Evolutionary conservation across 345 rosid species (phyloP).

Genomic region (Citrus hindsii): DNA sequence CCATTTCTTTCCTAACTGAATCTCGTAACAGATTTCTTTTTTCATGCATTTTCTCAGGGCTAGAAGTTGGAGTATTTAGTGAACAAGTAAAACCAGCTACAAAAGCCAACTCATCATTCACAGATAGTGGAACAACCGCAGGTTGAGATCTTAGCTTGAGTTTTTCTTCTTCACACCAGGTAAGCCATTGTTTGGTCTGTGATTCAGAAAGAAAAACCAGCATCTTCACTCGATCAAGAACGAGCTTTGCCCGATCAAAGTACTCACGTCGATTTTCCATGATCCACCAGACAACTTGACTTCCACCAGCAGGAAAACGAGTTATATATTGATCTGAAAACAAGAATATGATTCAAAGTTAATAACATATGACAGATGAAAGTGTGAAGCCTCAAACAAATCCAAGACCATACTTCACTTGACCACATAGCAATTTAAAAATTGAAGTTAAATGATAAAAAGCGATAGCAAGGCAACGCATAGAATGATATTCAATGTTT

Average conservation of each 20-base stretch:
- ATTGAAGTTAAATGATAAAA: not conserved
- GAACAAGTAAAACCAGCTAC: slow-evolving; percentile 80
- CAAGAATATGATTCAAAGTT: slow-evolving; percentile 9
- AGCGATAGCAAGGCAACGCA: not conserved
- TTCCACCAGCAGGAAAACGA: slow-evolving; percentile 86
- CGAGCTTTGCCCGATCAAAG: slow-evolving; percentile 77
- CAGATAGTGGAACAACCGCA: slow-evolving; percentile 73
- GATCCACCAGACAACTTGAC: slow-evolving; percentile 98
- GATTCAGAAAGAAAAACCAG: slow-evolving; percentile 76
- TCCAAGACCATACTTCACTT: not conserved
- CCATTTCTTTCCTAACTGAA: slow-evolving; percentile 73
- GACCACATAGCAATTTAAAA: not conserved
- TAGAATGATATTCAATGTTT: not conserved
- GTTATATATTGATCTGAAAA: slow-evolving; percentile 80
- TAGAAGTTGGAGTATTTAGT: slow-evolving; percentile 61
- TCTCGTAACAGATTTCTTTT: slow-evolving; percentile 55
- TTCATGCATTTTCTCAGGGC: slow-evolving; percentile 59
- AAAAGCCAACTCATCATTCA: slow-evolving; percentile 92
- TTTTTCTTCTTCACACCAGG: slow-evolving; percentile 86
- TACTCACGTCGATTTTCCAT: slow-evolving; percentile 95
- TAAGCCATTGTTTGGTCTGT: slow-evolving; percentile 81
- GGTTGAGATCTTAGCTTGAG: slow-evolving; percentile 85
- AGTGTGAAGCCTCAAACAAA: not conserved
- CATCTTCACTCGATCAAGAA: slow-evolving; percentile 78
- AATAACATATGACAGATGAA: not conserved